Conservation (phyloP, 192 early-diverging fungal genomes). For the Dissophora globulifera region DNA sequence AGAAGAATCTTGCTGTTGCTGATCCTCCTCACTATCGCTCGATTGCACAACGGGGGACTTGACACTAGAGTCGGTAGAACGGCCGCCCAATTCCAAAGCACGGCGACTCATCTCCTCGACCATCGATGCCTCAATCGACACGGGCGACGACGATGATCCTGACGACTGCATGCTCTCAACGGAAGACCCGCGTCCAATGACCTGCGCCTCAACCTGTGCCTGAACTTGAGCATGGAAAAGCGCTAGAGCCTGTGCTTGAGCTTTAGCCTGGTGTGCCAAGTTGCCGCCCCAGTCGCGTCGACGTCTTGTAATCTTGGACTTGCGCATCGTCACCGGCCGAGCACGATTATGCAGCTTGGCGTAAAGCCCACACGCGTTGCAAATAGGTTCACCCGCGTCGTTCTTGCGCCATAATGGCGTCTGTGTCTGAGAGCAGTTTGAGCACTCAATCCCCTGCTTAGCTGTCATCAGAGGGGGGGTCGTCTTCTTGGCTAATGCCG, state of each 20-base stretch:
- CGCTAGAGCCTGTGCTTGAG: constrained; percentile 44
- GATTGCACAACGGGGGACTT: constrained; percentile 1
- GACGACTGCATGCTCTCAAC: neutral
- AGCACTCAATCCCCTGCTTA: constrained; percentile 60
- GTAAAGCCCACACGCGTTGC: constrained; percentile 89
- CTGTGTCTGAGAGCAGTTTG: constrained; percentile 78
- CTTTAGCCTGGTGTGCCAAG: constrained; percentile 48
- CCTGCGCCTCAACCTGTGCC: constrained; percentile 38
- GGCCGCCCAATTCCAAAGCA: constrained; percentile 18
- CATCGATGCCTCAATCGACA: constrained; percentile 25
- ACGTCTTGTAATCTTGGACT: constrained; percentile 69
- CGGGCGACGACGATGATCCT: neutral
- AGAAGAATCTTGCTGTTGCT: no score
- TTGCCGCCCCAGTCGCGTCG: constrained; percentile 63
- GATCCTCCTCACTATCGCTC: constrained; percentile 38
- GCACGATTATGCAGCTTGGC: constrained; percentile 92
- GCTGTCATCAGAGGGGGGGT: constrained; percentile 47
- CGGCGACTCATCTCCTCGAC: constrained; percentile 28
- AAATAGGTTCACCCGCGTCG: constrained; percentile 76
- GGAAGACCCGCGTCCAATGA: neutral
- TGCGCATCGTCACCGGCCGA: constrained; percentile 86
- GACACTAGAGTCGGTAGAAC: neutral
- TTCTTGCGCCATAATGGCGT: constrained; percentile 86
- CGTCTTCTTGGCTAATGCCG: constrained; percentile 24
- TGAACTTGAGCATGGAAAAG: constrained; percentile 45